Evolutionary conservation across 2,329 filamentous ascomycete species (phyloP), one percentile per base, ranked within the genome.

Genomic region (Zalaria obscura): DNA sequence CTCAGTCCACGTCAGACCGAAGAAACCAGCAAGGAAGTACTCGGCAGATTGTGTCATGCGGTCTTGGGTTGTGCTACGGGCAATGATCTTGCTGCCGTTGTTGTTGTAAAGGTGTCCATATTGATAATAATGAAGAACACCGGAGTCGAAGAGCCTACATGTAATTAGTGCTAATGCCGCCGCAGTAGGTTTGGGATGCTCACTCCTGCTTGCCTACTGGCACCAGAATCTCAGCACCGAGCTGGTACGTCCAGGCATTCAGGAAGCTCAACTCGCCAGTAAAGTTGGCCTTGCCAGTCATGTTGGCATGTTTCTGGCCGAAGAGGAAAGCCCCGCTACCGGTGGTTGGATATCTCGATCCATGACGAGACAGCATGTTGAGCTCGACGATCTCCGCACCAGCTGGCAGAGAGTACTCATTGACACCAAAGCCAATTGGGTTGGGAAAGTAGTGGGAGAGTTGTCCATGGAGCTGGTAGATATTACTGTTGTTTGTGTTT

Each of bases 1-100:
- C 27, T 76, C 69, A 1, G 76, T 70, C 81, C 81, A 87, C 37
- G 80, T 73, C 0, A 85, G 68, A 0, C 82, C 82, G 53, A 87
- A 87, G 63, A 87, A 87, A 0, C 83, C 83, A 4, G 81, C 78
- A 54, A 86, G 63, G 60, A 85, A 87, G 58, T 87, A 81, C 58
- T 87, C 81, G 3, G 81, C 81, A 33, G 73, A 80, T 56, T 86
- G 78, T 25, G 81, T 65, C 82, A 87, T 87, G 25, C 83, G 75
- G 54, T 83, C 76, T 55, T 87, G 80, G 1, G 81, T 83, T 1
- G 81, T 85, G 1, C 80, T 84, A 27, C 82, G 70, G 10, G 76
- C 80, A 43, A 86, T 73, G 45, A 87, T 76, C 61, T 83, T 86
- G 59, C 70, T 78, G 42, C 74, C 71, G 4, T 81, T 75, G 50